These are phyloP conservation scores for Geosmithia morbida DNA, from an alignment of 2,329 filamentous ascomycete genomes.

Conservation along the genomic window DNA sequence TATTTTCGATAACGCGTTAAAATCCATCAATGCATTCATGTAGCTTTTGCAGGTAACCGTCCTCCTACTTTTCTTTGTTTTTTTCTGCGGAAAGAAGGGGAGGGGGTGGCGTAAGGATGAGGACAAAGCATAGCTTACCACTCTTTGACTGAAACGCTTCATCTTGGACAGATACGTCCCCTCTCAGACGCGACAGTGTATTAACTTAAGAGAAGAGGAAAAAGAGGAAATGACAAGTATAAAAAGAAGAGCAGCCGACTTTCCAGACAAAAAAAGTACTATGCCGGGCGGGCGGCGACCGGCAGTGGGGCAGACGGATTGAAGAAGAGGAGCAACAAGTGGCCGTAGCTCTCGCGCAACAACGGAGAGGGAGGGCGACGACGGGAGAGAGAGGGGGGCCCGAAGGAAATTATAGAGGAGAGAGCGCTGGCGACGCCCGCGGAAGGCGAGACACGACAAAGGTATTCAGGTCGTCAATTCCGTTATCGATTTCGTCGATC, in stretches of 20 bases:
- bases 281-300: background rate
- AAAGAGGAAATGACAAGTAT: background rate
- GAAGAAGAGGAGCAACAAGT: background rate
- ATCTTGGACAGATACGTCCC: conserved; percentile 41
- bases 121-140: conserved; percentile 48
- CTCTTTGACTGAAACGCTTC: conserved; percentile 96
- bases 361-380: background rate
- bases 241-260: background rate
- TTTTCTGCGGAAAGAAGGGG: background rate
- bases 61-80: background rate
- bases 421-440: conserved; percentile 1
- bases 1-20: conserved; percentile 7
- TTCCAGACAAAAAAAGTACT: background rate
- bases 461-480: background rate
- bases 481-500: background rate
- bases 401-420: background rate
- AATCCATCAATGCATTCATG: background rate
- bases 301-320: conserved; percentile 1
- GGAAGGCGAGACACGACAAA: background rate
- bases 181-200: conserved; percentile 2
- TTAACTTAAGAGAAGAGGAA: background rate
- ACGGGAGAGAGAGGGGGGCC: background rate
- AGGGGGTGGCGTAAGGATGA: background rate
- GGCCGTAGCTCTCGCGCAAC: background rate
- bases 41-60: background rate